These are phyloP conservation scores for Whalleya microplaca DNA, from an alignment of 2,329 filamentous ascomycete species.

Conservation along the genomic window DNA sequence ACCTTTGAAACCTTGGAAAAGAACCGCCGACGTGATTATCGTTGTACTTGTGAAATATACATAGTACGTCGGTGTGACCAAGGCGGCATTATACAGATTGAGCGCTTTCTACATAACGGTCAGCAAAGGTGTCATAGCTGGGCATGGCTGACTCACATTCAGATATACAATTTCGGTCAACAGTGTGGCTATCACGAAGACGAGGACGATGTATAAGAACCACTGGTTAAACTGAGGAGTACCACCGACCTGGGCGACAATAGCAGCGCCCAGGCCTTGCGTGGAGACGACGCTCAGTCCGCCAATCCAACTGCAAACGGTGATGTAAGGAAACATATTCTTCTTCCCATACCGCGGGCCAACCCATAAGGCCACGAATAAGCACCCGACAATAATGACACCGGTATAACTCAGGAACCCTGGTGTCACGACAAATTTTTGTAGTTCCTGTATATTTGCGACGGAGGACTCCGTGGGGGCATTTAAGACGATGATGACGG, in stretches of 20 bases:
- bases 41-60: constrained; percentile 97
- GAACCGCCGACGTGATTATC: constrained; percentile 88
- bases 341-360: constrained; percentile 91
- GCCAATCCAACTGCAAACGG: constrained; percentile 92
- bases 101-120: constrained; percentile 82
- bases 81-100: constrained; percentile 93
- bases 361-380: constrained; percentile 75
- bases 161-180: constrained; percentile 93
- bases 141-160: constrained; percentile 68
- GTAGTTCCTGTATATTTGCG: constrained; percentile 88
- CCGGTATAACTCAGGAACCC: constrained; percentile 87
- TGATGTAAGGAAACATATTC: constrained; percentile 97
- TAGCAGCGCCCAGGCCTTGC: constrained; percentile 88
- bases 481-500: constrained; percentile 92
- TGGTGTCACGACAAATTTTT: constrained; percentile 81
- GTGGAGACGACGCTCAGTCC: constrained; percentile 94
- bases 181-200: constrained; percentile 88
- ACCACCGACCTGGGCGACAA: constrained; percentile 83
- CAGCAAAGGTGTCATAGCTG: constrained; percentile 33
- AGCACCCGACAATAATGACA: constrained; percentile 74
- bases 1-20: constrained; percentile 94
- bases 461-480: constrained; percentile 86
- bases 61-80: constrained; percentile 98
- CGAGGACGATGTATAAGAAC: constrained; percentile 91
- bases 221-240: constrained; percentile 92